Evolutionary conservation across 495 filamentous ascomycete genomes (phyloP).

Genomic region (Halenospora varia): DNA sequence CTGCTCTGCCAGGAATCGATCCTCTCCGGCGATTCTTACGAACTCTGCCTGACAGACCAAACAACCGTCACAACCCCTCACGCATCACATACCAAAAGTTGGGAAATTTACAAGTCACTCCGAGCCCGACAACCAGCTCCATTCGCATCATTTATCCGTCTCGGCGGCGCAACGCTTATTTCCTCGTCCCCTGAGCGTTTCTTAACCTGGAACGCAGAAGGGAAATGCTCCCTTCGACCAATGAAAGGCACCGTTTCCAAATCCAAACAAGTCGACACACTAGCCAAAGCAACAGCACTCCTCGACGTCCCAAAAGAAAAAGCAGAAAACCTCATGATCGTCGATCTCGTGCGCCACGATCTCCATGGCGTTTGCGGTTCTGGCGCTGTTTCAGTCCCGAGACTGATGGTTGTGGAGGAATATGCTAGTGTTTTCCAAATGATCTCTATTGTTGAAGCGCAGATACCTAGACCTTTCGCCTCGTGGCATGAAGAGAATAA

Average conservation of each 20-base stretch:
- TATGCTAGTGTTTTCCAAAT: constrained; percentile 87
- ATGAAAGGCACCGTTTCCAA: constrained; percentile 96
- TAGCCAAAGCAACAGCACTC: constrained; percentile 61
- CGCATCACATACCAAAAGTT: constrained; percentile 34
- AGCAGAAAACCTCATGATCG: constrained; percentile 98
- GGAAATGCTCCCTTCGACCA: constrained; percentile 63
- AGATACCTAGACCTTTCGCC: constrained; percentile 36
- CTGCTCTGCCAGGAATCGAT: constrained; percentile 67
- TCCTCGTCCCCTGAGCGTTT: constrained; percentile 92
- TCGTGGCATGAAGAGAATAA: constrained; percentile 13
- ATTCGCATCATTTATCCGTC: constrained; percentile 77
- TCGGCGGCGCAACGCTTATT: constrained; percentile 66
- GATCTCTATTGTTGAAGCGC: constrained; percentile 78
- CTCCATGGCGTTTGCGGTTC: constrained; percentile 74
- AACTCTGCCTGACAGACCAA: constrained; percentile 82
- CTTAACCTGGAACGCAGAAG: constrained; percentile 55
- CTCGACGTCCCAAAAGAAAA: constrained; percentile 80
- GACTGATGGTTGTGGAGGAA: constrained; percentile 83
- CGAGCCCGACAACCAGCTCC: constrained; percentile 75
- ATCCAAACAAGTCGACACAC: constrained; percentile 47
- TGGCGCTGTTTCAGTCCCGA: constrained; percentile 58
- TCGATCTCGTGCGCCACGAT: constrained; percentile 90
- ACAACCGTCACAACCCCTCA: constrained; percentile 46
- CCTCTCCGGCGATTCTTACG: constrained; percentile 80
- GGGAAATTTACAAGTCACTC: constrained; percentile 70